Evolutionary conservation across 495 filamentous ascomycete genomes (phyloP).

Genomic region (Cercophora sp.): DNA sequence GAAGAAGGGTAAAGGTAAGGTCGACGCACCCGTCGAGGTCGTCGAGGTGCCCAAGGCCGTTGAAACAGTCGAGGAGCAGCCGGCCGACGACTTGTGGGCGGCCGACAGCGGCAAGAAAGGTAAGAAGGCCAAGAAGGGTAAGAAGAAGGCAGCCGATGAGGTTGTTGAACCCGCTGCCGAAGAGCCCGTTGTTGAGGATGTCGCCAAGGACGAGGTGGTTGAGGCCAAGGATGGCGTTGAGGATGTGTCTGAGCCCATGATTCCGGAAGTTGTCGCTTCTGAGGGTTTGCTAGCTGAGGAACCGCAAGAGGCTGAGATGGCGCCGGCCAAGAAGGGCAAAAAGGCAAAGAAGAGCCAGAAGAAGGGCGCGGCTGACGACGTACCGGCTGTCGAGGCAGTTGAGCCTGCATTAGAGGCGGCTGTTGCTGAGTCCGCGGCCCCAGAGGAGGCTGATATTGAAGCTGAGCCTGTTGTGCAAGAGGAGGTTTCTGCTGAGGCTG

Average conservation of each 20-base stretch:
- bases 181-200: constrained; percentile 7
- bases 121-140: constrained; percentile 31
- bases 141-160: constrained; percentile 2
- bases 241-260: constrained; percentile 2
- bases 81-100: constrained; percentile 10
- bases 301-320: background rate
- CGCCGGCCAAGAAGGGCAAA: constrained; percentile 7
- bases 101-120: constrained; percentile 21
- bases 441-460: background rate
- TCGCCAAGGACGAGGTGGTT: too few species aligned
- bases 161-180: background rate
- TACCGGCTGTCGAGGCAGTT: background rate
- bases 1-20: constrained; percentile 13
- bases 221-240: background rate
- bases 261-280: background rate
- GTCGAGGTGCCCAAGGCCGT: constrained; percentile 7
- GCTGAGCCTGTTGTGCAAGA: too few species aligned
- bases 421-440: background rate
- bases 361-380: background rate
- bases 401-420: background rate
- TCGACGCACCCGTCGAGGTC: constrained; percentile 8
- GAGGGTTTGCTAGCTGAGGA: constrained; percentile 1
- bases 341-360: background rate
- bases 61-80: background rate
- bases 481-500: too few species aligned